Conservation (phyloP, 2,329 filamentous ascomycete species). For the Ceratocystis variospora region DNA sequence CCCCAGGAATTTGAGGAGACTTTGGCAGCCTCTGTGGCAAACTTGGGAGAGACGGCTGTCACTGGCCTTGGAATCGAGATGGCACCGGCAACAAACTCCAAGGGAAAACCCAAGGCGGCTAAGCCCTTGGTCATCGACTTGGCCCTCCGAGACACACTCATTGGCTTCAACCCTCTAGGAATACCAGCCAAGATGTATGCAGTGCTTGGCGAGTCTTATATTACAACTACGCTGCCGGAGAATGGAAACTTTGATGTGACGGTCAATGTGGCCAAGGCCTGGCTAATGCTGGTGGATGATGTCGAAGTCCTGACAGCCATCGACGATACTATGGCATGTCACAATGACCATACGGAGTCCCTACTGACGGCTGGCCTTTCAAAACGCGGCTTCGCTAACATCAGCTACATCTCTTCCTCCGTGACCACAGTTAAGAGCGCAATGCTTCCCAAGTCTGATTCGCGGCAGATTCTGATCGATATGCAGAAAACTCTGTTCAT, state of each 20-base stretch:
- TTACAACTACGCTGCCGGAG: constrained; percentile 54
- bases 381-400: constrained; percentile 63
- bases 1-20: constrained; percentile 60
- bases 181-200: constrained; percentile 63
- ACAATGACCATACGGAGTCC: constrained; percentile 31
- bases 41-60: constrained; percentile 52
- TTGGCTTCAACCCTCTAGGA: constrained; percentile 73
- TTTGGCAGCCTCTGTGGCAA: constrained; percentile 67
- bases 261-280: constrained; percentile 64
- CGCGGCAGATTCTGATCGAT: constrained; percentile 63
- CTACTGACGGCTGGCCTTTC: constrained; percentile 34
- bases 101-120: constrained; percentile 18
- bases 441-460: constrained; percentile 37
- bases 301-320: constrained; percentile 27
- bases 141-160: constrained; percentile 63
- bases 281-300: constrained; percentile 72
- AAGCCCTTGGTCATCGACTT: constrained; percentile 58
- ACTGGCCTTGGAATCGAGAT: constrained; percentile 25
- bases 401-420: constrained; percentile 77
- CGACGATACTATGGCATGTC: constrained; percentile 4
- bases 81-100: constrained; percentile 19
- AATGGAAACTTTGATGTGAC: constrained; percentile 49
- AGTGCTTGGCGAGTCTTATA: constrained; percentile 62
- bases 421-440: constrained; percentile 50
- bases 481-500: constrained; percentile 76